Percentiles rank a stretch among this genome's conserved stretches.
Evolutionary conservation across 31 red algal genomes (phyloP).

Genomic region (Odonthalia washingtoniensis): DNA sequence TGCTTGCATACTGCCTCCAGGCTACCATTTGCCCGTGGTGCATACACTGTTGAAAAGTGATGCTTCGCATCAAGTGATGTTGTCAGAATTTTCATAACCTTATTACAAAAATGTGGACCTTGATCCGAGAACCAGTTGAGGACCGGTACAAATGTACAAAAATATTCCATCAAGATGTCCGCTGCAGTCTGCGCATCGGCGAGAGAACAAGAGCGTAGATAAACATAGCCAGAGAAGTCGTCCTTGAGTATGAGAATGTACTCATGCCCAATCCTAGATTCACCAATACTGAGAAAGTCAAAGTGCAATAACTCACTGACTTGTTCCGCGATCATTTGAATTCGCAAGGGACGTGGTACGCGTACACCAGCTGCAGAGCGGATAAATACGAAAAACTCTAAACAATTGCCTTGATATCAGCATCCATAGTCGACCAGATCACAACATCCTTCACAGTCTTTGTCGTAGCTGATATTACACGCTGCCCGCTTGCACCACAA

Average conservation of each 20-base stretch:
- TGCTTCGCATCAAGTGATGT: conserved; percentile 10
- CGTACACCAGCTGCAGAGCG: conserved; percentile 1
- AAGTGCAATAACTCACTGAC: conserved; percentile 17
- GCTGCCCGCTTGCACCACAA: conserved; percentile 29
- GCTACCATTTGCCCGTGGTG: conserved; percentile 44
- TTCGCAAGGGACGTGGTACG: neutral
- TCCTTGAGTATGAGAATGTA: conserved; percentile 47
- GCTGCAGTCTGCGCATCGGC: neutral
- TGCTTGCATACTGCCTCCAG: conserved; percentile 25
- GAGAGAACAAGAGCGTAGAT: neutral
- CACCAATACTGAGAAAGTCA: conserved; percentile 31
- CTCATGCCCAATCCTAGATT: neutral
- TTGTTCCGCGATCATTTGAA: neutral
- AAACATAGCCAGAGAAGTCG: conserved; percentile 39
- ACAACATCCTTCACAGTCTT: neutral
- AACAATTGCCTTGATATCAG: conserved; percentile 39
- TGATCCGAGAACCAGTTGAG: conserved; percentile 48
- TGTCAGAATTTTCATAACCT: conserved; percentile 43
- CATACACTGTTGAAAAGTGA: conserved; percentile 39
- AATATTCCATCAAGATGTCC: conserved; percentile 27
- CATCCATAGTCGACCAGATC: conserved; percentile 39
- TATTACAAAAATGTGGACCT: conserved; percentile 32
- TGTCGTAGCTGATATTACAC: neutral
- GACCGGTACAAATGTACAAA: conserved; percentile 14
- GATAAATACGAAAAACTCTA: conserved; percentile 25